A percentile compares a stretch with the other conserved stretches of the same genome.
Evolutionary conservation across 208 protist species (phyloP).

Genomic region (Vickermania spadyakhi): DNA sequence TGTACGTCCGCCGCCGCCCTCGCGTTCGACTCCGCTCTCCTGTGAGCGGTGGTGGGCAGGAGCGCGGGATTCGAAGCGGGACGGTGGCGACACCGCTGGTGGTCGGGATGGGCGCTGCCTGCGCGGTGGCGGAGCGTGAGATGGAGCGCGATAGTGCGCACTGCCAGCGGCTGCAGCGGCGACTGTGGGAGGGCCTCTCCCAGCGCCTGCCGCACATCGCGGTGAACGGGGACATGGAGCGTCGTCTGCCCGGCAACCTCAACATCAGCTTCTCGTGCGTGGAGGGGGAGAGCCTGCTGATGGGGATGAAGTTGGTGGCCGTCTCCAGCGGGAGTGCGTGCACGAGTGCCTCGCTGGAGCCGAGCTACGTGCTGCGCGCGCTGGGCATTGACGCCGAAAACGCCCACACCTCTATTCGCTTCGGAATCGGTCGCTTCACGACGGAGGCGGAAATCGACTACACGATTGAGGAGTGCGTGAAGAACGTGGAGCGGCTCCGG

Average conservation of each 20-base stretch:
- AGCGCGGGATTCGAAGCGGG: constrained; percentile 93
- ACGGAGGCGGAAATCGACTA: constrained; percentile 94
- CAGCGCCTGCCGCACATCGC: constrained; percentile 76
- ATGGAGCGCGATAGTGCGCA: constrained; percentile 92
- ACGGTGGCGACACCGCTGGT: constrained; percentile 91
- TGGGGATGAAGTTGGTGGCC: constrained; percentile 97
- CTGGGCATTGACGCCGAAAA: constrained; percentile 97
- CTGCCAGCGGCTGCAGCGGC: constrained; percentile 67
- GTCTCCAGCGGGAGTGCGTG: constrained; percentile 97
- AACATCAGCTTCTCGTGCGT: constrained; percentile 99
- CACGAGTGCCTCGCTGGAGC: constrained; percentile 98
- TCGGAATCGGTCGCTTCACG: constrained; percentile 98
- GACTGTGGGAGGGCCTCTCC: constrained; percentile 83
- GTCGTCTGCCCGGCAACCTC: constrained; percentile 93
- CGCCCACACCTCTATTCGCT: constrained; percentile 98
- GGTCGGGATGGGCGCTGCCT: constrained; percentile 94
- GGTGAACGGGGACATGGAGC: constrained; percentile 91
- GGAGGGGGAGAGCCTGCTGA: constrained; percentile 98
- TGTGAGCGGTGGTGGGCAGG: constrained; percentile 98
- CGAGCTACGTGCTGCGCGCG: constrained; percentile 98
- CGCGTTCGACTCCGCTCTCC: constrained; percentile 96
- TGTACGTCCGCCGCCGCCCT: constrained; percentile 89
- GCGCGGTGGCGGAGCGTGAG: constrained; percentile 82
- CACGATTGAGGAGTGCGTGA: constrained; percentile 81
- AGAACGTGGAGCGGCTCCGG: constrained; percentile 92